Evolutionary conservation across 768 basidiomycete species (phyloP), one percentile per base, ranked within the genome.

Genomic region (Suillus spraguei): DNA sequence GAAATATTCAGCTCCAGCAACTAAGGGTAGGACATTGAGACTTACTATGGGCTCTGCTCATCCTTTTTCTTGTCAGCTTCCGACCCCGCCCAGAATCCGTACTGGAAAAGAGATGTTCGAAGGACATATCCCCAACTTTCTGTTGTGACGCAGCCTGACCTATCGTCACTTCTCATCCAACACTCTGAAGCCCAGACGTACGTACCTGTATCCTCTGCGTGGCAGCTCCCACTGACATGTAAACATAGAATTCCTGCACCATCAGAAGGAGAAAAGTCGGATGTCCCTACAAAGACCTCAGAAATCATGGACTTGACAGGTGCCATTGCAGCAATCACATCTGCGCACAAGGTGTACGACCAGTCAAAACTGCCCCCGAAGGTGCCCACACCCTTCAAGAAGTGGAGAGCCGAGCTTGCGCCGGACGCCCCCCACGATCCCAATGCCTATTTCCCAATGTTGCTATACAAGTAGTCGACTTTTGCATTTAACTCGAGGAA

Each of bases 71-170:
- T 46, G 52, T n/a, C 60, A 92, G 92, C 92, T 28, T 94, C 92
- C 49, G 93, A 95, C 77, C 85, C 85, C 44, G 93, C 93, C 38
- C 84, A 93, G 80, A 94, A 94, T 76, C 92, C 91, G 62, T 98
- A 98, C 83, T 96, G 91, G 89, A 97, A 97, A 77, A 92, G 95
- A 65, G 95, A 97, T 78, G 92, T 96, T 70, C 88, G 95, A 63
- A 88, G 95, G 59, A 87, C 87, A 41, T 97, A 95, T 76, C 94
- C 95, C n/a, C 92, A 90, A 68, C 87, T 95, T 35, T 95, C 94
- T 3, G 87, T 94, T 22, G 82, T 98, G 63, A 92, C 93, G 5
- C 95, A 98, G 78, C 72, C 85, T 6, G 89, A 95, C 69, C 80
- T 97, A 32, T 89, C 95, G 0, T 79, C 85, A 32, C 78, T 98